phyloP scores from a whole-genome alignment of 768 basidiomycete species.

The Neoboletus magnificus region DNA sequence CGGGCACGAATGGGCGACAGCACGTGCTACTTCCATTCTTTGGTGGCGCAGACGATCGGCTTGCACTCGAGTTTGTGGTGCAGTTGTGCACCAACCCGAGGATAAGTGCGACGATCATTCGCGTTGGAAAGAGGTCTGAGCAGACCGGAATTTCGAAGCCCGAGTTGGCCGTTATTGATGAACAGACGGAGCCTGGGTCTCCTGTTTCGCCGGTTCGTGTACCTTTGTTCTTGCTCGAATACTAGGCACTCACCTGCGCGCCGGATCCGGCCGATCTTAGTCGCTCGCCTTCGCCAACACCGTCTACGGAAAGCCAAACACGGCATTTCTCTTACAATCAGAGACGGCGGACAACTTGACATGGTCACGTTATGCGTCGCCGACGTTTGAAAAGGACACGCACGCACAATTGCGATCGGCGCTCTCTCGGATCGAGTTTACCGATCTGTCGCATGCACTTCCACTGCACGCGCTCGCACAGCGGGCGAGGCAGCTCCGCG shows the following conservation, averaged over 20 bases:
- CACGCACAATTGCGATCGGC: slow-evolving; percentile 29
- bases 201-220: slow-evolving; percentile 7
- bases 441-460: slow-evolving; percentile 41
- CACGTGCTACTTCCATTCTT: slow-evolving; percentile 88
- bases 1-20: slow-evolving; percentile 34
- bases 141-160: slow-evolving; percentile 52
- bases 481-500: slow-evolving; percentile 29
- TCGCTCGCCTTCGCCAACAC: slow-evolving; percentile 61
- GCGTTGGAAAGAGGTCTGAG: slow-evolving; percentile 42
- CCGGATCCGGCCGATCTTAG: slow-evolving; percentile 25
- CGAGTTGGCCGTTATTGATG: slow-evolving; percentile 55
- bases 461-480: slow-evolving; percentile 60
- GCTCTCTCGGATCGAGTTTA: slow-evolving; percentile 66
- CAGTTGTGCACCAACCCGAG: slow-evolving; percentile 66
- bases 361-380: slow-evolving; percentile 62
- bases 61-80: slow-evolving; percentile 76
- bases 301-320: slow-evolving; percentile 61
- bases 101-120: slow-evolving; percentile 71
- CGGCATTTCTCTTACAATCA: slow-evolving; percentile 66
- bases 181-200: slow-evolving; percentile 34
- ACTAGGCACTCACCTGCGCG: background rate
- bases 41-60: slow-evolving; percentile 91
- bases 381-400: slow-evolving; percentile 7
- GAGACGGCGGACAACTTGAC: slow-evolving; percentile 78
- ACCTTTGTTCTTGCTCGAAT: background rate